Percentiles rank a stretch among this genome's conserved stretches.
phyloP scores from a whole-genome alignment of 139 green algal genomes.

The Chlorella sorokiniana region DNA sequence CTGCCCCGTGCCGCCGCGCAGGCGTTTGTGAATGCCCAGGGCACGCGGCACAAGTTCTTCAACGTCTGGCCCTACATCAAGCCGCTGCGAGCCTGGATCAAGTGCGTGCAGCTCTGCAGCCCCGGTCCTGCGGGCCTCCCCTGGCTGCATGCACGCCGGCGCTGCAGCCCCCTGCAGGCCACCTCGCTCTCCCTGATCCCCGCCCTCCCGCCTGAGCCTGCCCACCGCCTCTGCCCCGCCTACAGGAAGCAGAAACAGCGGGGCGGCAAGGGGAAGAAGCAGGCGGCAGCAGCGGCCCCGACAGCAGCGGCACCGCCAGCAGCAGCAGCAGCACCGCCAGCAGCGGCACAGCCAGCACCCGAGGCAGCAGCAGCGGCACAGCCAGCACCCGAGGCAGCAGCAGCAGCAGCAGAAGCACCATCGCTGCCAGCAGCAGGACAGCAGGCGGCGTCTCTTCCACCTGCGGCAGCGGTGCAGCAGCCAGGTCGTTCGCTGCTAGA shows the following conservation, averaged over 20 bases:
- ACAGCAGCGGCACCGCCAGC: neutral
- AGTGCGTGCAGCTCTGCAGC: too few species aligned
- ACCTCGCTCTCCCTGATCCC: too few species aligned
- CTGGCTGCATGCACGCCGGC: too few species aligned
- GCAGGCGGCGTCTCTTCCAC: too few species aligned
- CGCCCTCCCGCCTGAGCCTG: too few species aligned
- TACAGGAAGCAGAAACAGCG: constrained; percentile 16
- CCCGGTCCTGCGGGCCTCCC: too few species aligned
- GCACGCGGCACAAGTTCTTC: constrained; percentile 79
- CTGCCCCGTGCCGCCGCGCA: neutral
- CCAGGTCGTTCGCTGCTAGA: neutral
- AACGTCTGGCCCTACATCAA: constrained; percentile 78
- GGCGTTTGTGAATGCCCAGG: constrained; percentile 69
- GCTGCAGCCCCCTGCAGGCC: too few species aligned
- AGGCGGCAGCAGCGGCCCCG: neutral
- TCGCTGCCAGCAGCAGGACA: neutral
- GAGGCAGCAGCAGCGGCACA: neutral
- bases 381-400: neutral
- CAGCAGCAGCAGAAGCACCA: neutral
- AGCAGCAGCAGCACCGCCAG: neutral
- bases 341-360: neutral
- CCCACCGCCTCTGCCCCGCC: neutral
- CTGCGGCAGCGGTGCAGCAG: neutral
- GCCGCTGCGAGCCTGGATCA: constrained; percentile 64
- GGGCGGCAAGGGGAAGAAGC: neutral